Conservation (phyloP, 2,329 filamentous ascomycete genomes). For the Sordariomycetes sp. region DNA sequence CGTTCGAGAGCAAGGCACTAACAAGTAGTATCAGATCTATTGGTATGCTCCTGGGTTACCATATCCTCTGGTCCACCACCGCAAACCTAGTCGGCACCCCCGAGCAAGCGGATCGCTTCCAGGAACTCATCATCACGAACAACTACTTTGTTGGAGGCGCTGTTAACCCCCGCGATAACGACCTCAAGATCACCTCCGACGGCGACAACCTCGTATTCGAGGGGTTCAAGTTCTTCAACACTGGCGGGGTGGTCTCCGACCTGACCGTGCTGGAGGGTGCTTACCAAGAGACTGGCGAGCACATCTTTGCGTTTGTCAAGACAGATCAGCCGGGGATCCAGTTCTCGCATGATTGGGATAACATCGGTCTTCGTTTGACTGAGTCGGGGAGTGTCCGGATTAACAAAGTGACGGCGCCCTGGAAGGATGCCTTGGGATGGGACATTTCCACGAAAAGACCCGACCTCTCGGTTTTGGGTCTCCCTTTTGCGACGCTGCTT, state of each 20-base stretch:
- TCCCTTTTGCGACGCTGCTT: constrained; percentile 42
- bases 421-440: constrained; percentile 52
- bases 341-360: constrained; percentile 51
- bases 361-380: constrained; percentile 47
- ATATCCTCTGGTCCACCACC: constrained; percentile 49
- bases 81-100: constrained; percentile 45
- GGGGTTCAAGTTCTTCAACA: constrained; percentile 54
- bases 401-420: constrained; percentile 39
- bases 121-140: constrained; percentile 44
- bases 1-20: neutral
- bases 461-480: constrained; percentile 30
- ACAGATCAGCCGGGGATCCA: constrained; percentile 44
- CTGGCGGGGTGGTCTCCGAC: constrained; percentile 52
- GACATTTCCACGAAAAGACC: constrained; percentile 33
- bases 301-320: constrained; percentile 48
- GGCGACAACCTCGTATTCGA: constrained; percentile 44
- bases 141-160: constrained; percentile 55
- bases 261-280: constrained; percentile 53
- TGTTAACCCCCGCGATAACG: constrained; percentile 51
- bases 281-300: constrained; percentile 39
- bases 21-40: constrained; percentile 26
- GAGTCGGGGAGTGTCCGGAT: constrained; percentile 52
- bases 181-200: constrained; percentile 40
- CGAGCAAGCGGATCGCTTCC: constrained; percentile 42
- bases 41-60: constrained; percentile 53